Evolutionary conservation across 768 basidiomycete genomes (phyloP), one percentile per base, ranked within the genome.

Genomic region (Lactarius akahatsu): DNA sequence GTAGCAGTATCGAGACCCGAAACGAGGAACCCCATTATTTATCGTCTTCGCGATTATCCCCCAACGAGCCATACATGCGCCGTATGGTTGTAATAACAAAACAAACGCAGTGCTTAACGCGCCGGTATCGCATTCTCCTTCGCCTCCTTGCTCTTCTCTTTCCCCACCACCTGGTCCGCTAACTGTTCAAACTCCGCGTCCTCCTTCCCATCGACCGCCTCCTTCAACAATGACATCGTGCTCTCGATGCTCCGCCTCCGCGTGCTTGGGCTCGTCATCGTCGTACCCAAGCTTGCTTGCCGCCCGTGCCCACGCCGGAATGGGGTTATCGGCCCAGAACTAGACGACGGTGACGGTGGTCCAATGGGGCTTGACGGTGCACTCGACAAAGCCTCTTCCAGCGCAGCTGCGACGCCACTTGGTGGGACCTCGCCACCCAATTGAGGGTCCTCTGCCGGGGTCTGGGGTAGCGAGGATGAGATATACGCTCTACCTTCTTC

Each of bases 211-310:
- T 96, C 95, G 77, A 90, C 87, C 7, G 91, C 96, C 71, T 94
- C 93, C 77, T 95, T 89, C 73, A 98, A 96, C 75, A 98, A 85
- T 68, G 89, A 89, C 82, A 96, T 94, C 61, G 97, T 98, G 75
- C 91, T 95, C 81, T 98, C 96, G 76, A 98, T 76, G 75, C 91
- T 94, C 76, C 96, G 81, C 77, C 96, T 81, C 70, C 97, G 81
- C 59, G 90, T 98, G 76, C 92, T 95, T 16, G 97, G 96, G 73
- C 90, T 92, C 59, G 96, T 96, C 86, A 89, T 90, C 70, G 96
- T 98, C 70, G 96, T 98, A 4, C 96, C 96, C 68, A 98, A 77
- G 73, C 92, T 95, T 59, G 89, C 86, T 72, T 91, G 87, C 54
- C 93, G 82, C 3, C 82, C 82, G 71, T 91, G 91, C 16, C 90